Base-by-base conservation (phyloP, 148 eudicot species). In the Vaccinium myrtillus region DNA sequence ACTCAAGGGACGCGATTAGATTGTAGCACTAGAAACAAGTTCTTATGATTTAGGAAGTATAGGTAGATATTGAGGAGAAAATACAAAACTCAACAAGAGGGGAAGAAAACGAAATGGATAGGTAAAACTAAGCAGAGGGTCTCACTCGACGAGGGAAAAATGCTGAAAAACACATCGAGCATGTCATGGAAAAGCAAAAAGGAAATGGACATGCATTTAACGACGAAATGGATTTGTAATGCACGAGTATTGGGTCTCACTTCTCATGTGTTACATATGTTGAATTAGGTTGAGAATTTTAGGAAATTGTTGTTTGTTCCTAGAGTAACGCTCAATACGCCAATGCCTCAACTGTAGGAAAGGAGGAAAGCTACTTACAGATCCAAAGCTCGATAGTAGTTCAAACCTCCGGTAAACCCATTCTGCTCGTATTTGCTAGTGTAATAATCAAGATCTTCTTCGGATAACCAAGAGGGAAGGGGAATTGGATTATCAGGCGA, bases 341-440 rank as follows among this genome's bases (percentile, higher is more conserved):
- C 39, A 36, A 36, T 36, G 39, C 39, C 39, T 36, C 39, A 36
- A 36, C 4, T 36, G 3, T 36, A 2, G 39, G 39, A 36, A 39
- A 53, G 39, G 25, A 25, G n/a, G 77, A 46, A 78, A 27, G 36
- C 32, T 69, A 78, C 90, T 89, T 71, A 90, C 91, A 86, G 54
- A 56, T 82, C 80, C 49, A 89, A 78, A 23, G 92, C 92, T 49
- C 92, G 88, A 69, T 90, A 90, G 79, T 89, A 90, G 75, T 88
- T 90, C 11, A 88, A 6, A 55, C 87, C 90, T 32, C 91, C 90
- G 50, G 91, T 90, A 75, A 90, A 83, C 12, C 91, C 90, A 59
- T 50, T 86, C 79, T 86, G 78, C 75, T 90, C 86, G 14, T 77
- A 88, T 58, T 83, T 88, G 83, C 75, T 90, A 58, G 83, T 61